A percentile compares a stretch with the other conserved stretches of the same genome.
Evolutionary conservation across 441 rosid species (phyloP).

Genomic region (Melastoma candidum): DNA sequence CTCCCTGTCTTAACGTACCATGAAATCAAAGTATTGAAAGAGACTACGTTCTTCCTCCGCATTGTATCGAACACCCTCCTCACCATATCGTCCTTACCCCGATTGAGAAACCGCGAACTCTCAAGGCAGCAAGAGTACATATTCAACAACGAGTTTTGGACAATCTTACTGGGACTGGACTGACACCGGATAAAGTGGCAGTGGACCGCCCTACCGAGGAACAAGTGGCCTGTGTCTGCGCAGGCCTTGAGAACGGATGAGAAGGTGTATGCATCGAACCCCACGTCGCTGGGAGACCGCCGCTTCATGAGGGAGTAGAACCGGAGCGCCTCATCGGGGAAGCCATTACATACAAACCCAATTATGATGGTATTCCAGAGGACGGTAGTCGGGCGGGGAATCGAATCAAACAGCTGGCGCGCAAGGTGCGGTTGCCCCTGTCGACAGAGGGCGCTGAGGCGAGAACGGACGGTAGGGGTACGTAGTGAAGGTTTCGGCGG

Average conservation of each 20-base stretch:
- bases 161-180: conserved; percentile 55
- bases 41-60: conserved; percentile 64
- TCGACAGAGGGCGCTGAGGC: conserved; percentile 62
- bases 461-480: conserved; percentile 66
- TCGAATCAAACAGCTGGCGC: conserved; percentile 74
- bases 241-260: conserved; percentile 84
- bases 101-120: conserved; percentile 18
- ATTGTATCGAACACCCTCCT: conserved; percentile 44
- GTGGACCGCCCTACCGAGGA: conserved; percentile 58
- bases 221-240: conserved; percentile 39
- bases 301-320: conserved; percentile 60
- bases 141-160: conserved; percentile 66
- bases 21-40: conserved; percentile 69
- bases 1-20: conserved; percentile 74
- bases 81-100: conserved; percentile 40
- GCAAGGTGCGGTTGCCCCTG: conserved; percentile 66
- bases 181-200: conserved; percentile 66
- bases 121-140: conserved; percentile 62
- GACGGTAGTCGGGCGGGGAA: conserved; percentile 63
- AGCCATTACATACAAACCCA: conserved; percentile 62
- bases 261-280: conserved; percentile 67
- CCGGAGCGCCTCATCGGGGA: conserved; percentile 61
- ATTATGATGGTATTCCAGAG: conserved; percentile 83
- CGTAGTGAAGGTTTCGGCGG: conserved; percentile 31
- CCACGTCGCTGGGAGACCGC: conserved; percentile 29